phyloP scores from a whole-genome alignment of 148 eudicot species.

The Cornus controversa region DNA sequence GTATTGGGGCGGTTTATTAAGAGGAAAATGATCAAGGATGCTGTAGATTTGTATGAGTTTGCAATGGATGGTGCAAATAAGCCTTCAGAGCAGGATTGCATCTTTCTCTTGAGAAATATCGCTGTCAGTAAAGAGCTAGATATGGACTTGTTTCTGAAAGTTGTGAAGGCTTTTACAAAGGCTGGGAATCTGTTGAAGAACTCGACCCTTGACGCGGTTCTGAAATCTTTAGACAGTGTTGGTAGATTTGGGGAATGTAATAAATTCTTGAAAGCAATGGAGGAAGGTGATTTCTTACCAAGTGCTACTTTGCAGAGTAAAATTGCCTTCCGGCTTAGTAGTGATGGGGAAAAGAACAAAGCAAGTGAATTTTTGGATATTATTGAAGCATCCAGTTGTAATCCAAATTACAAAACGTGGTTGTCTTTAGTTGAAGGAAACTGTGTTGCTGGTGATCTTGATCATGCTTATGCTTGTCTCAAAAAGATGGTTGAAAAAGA shows the following conservation, averaged over 20 bases:
- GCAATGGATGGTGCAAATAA: conserved; percentile 50
- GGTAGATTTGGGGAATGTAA: conserved; percentile 65
- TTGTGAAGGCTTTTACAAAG: conserved; percentile 43
- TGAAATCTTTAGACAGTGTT: conserved; percentile 73
- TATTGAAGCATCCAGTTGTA: conserved; percentile 28
- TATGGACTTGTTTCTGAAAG: conserved; percentile 55
- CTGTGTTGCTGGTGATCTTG: conserved; percentile 53
- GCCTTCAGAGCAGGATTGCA: conserved; percentile 59
- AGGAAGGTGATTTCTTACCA: conserved; percentile 54
- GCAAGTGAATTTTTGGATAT: conserved; percentile 52
- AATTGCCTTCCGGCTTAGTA: conserved; percentile 61
- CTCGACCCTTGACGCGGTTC: conserved; percentile 46
- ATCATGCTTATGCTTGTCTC: conserved; percentile 51
- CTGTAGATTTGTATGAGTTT: conserved; percentile 67
- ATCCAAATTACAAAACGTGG: conserved; percentile 43
- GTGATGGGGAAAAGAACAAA: conserved; percentile 42
- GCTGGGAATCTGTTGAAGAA: conserved; percentile 46
- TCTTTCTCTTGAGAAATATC: conserved; percentile 62
- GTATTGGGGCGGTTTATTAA: conserved; percentile 44
- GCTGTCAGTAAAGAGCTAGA: conserved; percentile 57
- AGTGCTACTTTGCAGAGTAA: conserved; percentile 38
- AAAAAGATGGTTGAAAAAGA: conserved; percentile 46
- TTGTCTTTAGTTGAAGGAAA: conserved; percentile 64
- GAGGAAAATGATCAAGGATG: conserved; percentile 59
- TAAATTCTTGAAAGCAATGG: conserved; percentile 61